Percentiles rank a stretch among this genome's conserved stretches.
These are phyloP conservation scores for Salix koriyanagi DNA, from an alignment of 345 rosid genomes.

Conservation along the genomic window DNA sequence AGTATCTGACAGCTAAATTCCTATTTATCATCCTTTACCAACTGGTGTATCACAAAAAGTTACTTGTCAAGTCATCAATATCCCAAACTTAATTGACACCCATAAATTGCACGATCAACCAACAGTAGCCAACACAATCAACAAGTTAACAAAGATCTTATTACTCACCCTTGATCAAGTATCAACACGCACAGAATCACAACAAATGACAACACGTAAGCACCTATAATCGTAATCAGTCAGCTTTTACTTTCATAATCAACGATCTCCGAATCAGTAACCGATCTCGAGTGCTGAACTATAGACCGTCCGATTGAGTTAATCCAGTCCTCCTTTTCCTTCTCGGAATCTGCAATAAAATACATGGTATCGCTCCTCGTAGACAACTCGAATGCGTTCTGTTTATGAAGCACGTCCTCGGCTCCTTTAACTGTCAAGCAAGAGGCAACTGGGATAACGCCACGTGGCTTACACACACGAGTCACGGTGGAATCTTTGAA, in stretches of 20 bases:
- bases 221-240: neutral
- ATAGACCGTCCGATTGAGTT: constrained; percentile 71
- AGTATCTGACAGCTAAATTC: too few relatives aligned
- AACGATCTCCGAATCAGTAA: constrained; percentile 63
- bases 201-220: neutral
- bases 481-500: constrained; percentile 61
- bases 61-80: too few relatives aligned
- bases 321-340: constrained; percentile 80
- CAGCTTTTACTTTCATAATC: constrained; percentile 48
- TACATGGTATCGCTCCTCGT: constrained; percentile 55
- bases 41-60: neutral
- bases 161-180: neutral
- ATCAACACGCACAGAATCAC: neutral
- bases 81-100: neutral
- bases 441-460: constrained; percentile 52
- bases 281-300: constrained; percentile 68
- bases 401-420: constrained; percentile 58
- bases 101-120: neutral
- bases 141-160: neutral
- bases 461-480: constrained; percentile 57
- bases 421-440: constrained; percentile 75
- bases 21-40: neutral
- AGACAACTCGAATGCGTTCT: constrained; percentile 59
- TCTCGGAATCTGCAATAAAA: constrained; percentile 68
- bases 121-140: too few relatives aligned